A percentile compares a stretch with the other conserved stretches of the same genome.
Conservation (phyloP, 768 basidiomycete species). For the Rhizopogon salebrosus region DNA sequence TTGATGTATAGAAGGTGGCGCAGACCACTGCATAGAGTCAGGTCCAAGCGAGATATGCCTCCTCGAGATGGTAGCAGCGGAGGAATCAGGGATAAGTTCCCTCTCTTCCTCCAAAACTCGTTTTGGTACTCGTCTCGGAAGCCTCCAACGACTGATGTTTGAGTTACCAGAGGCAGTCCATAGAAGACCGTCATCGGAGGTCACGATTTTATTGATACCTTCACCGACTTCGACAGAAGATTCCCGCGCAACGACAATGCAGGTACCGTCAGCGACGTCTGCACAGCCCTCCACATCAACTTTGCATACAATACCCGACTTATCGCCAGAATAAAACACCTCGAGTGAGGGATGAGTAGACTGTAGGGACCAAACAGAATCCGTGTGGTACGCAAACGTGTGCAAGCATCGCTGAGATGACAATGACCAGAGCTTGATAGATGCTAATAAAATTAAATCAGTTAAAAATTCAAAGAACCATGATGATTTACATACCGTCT, state of each 20-base stretch:
- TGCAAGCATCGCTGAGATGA: slow-evolving; percentile 85
- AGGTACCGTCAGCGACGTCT: slow-evolving; percentile 86
- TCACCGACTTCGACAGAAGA: slow-evolving; percentile 41
- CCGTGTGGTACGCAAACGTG: slow-evolving; percentile 93
- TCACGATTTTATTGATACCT: slow-evolving; percentile 79
- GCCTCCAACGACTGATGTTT: slow-evolving; percentile 76
- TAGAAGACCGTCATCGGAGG: slow-evolving; percentile 75
- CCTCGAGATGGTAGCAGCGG: not conserved
- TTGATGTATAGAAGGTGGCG: slow-evolving; percentile 8
- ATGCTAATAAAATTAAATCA: slow-evolving; percentile 35
- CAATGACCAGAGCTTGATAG: slow-evolving; percentile 94
- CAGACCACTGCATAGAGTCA: slow-evolving; percentile 14
- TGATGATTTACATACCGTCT: slow-evolving; percentile 39
- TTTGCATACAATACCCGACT: slow-evolving; percentile 82
- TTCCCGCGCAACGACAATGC: slow-evolving; percentile 76
- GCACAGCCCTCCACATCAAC: slow-evolving; percentile 84
- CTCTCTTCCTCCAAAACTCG: slow-evolving; percentile 10
- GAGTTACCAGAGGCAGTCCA: slow-evolving; percentile 91
- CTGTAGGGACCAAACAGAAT: slow-evolving; percentile 90
- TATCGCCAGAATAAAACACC: slow-evolving; percentile 93
- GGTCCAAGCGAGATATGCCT: slow-evolving; percentile 8
- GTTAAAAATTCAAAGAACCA: slow-evolving; percentile 3
- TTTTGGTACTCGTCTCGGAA: slow-evolving; percentile 40
- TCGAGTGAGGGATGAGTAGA: slow-evolving; percentile 84
- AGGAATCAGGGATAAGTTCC: slow-evolving; percentile 11